Conservation (phyloP, 495 filamentous ascomycete species). For the Clohesyomyces aquaticus region DNA sequence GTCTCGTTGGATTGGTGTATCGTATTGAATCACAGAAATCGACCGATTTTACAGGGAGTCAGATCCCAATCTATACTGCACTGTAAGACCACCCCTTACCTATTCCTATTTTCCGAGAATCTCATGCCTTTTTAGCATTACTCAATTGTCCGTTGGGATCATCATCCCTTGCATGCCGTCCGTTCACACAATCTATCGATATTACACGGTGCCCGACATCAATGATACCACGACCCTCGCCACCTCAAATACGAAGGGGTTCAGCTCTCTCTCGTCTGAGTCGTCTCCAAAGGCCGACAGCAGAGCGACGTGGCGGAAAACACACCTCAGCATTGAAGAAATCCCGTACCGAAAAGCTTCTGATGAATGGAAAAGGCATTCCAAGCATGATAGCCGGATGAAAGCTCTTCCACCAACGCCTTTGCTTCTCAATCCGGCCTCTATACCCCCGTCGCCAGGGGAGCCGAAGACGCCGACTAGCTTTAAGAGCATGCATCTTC, state of each 20-base stretch:
- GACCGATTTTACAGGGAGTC: conserved; percentile 26
- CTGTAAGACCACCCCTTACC: conserved; percentile 9
- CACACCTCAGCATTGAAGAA: conserved; percentile 30
- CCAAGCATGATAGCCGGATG: conserved; percentile 15
- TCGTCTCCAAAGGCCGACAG: conserved; percentile 6
- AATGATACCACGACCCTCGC: conserved; percentile 23
- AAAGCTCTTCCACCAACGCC: conserved; percentile 31
- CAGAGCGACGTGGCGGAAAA: conserved; percentile 29
- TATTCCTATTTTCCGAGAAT: neutral
- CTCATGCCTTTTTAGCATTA: conserved; percentile 10
- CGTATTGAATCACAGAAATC: conserved; percentile 24
- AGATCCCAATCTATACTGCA: conserved; percentile 25
- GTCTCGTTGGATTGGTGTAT: conserved; percentile 21
- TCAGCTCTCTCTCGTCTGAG: conserved; percentile 17
- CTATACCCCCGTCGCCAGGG: conserved; percentile 3
- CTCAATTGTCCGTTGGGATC: conserved; percentile 19
- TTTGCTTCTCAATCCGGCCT: conserved; percentile 5
- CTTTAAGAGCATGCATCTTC: conserved; percentile 13
- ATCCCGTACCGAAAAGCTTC: conserved; percentile 18
- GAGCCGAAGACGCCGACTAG: conserved; percentile 19
- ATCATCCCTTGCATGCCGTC: conserved; percentile 35
- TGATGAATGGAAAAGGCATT: neutral
- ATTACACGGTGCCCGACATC: conserved; percentile 21
- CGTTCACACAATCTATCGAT: conserved; percentile 8
- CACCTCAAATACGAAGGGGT: conserved; percentile 15